Evolutionary conservation across 148 eudicot species (phyloP), one percentile per base, ranked within the genome.

Genomic region (Amaranthus palmeri): DNA sequence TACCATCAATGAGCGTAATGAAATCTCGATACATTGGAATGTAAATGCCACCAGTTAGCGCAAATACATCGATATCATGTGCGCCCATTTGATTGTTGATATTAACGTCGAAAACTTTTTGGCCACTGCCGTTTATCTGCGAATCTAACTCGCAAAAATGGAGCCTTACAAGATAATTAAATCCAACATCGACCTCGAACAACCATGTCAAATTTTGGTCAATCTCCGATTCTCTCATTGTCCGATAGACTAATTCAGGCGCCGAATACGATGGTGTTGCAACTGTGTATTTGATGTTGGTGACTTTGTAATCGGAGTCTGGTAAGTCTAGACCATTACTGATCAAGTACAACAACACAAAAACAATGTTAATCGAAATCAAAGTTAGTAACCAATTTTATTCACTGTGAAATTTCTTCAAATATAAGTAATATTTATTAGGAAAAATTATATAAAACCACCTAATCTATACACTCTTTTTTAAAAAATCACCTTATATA

Each of bases 131-230:
- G 2, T 58, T 17, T 1, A 8, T 3, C 11, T 0, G 1, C 8
- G 12, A 0, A 5, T 8, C 11, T 8, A 58, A 58, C 61, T 58
- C 61, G 15, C 61, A 58, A 58, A 58, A 58, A 58, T 58, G 61
- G 61, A 58, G 43, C 4, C 61, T 58, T 1, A 58, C 61, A 0
- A 58, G 43, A 58, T 58, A 58, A 58, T 58, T 4, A 58, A 58
- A 58, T 25, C 61, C 61, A 58, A 3, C 42, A 58, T 58, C 61
- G 4, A 58, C 61, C 61, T 58, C 61, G 41, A 58, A 58, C 41
- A 0, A 4, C 61, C 61, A 58, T 58, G 61, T 58, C 61, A 58
- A 6, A 25, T 25, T 25, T 25, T 25, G 36, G 43, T 58, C 18
- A 12, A 12, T 7, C 61, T 58, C 17, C 5, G 17, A 0, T 0